Evolutionary conservation across 257 asterid species (phyloP).

Genomic region (Coffea eugenioides): DNA sequence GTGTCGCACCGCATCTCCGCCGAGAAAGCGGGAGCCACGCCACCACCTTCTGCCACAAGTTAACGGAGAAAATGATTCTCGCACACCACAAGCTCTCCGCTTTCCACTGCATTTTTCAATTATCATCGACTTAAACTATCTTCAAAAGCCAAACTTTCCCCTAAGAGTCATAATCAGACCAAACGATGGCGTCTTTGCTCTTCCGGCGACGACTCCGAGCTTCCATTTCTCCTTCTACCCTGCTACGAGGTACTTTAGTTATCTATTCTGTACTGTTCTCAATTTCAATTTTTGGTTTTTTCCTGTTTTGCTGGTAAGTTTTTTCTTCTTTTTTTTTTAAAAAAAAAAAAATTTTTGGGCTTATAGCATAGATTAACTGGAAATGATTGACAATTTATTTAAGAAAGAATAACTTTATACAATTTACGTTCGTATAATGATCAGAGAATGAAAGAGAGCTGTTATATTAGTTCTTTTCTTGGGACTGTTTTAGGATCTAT

Average conservation of each 20-base stretch:
- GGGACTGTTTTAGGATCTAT: neutral
- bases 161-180: too few species aligned
- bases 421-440: neutral
- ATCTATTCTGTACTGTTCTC: too few species aligned
- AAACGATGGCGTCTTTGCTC: conserved; percentile 45
- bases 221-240: conserved; percentile 17
- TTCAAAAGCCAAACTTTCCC: too few species aligned
- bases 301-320: neutral
- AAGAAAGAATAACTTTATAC: conserved; percentile 4
- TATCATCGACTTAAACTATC: neutral
- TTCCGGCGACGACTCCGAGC: conserved; percentile 41
- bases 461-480: neutral
- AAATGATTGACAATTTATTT: neutral
- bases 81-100: neutral
- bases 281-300: neutral
- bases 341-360: neutral
- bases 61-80: neutral
- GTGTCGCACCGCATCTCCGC: neutral
- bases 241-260: conserved; percentile 34
- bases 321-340: too few species aligned
- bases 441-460: neutral
- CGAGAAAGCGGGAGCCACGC: conserved; percentile 2
- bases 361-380: neutral
- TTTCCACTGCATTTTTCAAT: neutral
- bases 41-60: neutral